Percentiles rank a stretch among this genome's conserved stretches.
Conservation (phyloP, 2,329 filamentous ascomycete species). For the Elsinoe fawcettii region DNA sequence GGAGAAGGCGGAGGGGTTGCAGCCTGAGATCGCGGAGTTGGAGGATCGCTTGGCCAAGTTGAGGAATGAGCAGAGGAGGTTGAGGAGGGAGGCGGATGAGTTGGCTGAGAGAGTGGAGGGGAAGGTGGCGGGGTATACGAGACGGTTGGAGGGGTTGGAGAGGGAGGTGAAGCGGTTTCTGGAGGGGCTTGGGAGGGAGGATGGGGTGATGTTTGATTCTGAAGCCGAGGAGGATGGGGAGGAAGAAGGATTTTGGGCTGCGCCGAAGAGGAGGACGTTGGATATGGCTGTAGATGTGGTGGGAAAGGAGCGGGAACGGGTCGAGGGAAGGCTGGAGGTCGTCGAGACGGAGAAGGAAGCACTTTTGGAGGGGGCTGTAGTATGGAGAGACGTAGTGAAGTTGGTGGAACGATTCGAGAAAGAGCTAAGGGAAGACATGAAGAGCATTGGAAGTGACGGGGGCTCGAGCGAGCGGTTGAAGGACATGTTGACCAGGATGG, state of each 20-base stretch:
- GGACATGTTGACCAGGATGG: conserved; percentile 48
- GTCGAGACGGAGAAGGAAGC: conserved; percentile 57
- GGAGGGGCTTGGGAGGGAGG: conserved; percentile 28
- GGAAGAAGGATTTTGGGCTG: conserved; percentile 35
- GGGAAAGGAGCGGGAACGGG: conserved; percentile 52
- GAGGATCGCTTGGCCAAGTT: conserved; percentile 57
- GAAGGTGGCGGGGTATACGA: conserved; percentile 62
- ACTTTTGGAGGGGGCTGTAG: conserved; percentile 56
- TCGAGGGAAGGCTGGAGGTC: conserved; percentile 48
- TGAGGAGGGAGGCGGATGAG: conserved; percentile 54
- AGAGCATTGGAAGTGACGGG: conserved; percentile 20
- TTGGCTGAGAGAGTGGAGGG: conserved; percentile 60
- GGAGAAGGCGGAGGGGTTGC: conserved; percentile 46
- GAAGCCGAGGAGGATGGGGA: background rate
- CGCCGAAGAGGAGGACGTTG: conserved; percentile 57
- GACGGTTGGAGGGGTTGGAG: conserved; percentile 59
- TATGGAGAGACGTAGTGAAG: conserved; percentile 58
- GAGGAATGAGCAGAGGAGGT: conserved; percentile 51
- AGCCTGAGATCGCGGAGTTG: conserved; percentile 57
- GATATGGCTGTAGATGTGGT: conserved; percentile 67
- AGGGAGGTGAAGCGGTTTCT: conserved; percentile 54
- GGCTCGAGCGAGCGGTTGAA: conserved; percentile 20
- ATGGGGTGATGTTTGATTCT: background rate
- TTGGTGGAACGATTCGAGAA: conserved; percentile 59
- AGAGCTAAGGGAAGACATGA: conserved; percentile 51